These are phyloP conservation scores for Dalbergia cochinchinensis DNA, from an alignment of 306 rosid genomes.

Conservation along the genomic window DNA sequence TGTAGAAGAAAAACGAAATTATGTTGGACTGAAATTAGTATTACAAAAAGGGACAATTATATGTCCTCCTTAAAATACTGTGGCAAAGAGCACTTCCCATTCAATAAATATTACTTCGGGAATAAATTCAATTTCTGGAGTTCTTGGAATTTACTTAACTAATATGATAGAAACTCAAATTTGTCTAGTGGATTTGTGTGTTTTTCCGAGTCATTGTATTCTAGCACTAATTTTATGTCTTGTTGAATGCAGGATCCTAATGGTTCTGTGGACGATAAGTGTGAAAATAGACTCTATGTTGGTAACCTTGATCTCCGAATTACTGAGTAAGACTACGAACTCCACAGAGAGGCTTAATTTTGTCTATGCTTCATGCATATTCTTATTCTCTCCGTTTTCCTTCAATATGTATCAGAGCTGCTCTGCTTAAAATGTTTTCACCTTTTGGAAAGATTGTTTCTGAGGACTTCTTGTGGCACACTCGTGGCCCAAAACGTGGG, in stretches of 20 bases:
- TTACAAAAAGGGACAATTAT: neutral
- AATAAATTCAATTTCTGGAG: slow-evolving; percentile 13
- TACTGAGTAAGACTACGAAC: slow-evolving; percentile 77
- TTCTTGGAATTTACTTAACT: neutral
- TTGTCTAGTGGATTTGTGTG: slow-evolving; percentile 10
- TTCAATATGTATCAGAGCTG: slow-evolving; percentile 63
- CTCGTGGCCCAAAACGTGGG: slow-evolving; percentile 88
- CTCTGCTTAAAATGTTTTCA: slow-evolving; percentile 87
- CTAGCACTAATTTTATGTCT: slow-evolving; percentile 13
- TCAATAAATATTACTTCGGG: neutral
- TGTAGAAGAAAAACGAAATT: neutral
- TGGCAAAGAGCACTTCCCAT: neutral
- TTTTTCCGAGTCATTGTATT: slow-evolving; percentile 33
- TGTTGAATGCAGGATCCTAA: slow-evolving; percentile 68
- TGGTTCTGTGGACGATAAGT: slow-evolving; percentile 66
- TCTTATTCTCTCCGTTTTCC: slow-evolving; percentile 24
- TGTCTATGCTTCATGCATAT: slow-evolving; percentile 36
- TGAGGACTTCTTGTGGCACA: slow-evolving; percentile 90
- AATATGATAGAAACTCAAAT: slow-evolving; percentile 13
- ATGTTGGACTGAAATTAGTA: neutral
- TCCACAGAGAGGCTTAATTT: neutral
- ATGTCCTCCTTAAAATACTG: slow-evolving; percentile 1
- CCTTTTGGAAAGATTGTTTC: slow-evolving; percentile 88
- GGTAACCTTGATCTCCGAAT: slow-evolving; percentile 93
- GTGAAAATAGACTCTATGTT: slow-evolving; percentile 78